Base-by-base conservation (phyloP, 495 filamentous ascomycete species). In the Aspergillus sclerotiicarbonarius region DNA sequence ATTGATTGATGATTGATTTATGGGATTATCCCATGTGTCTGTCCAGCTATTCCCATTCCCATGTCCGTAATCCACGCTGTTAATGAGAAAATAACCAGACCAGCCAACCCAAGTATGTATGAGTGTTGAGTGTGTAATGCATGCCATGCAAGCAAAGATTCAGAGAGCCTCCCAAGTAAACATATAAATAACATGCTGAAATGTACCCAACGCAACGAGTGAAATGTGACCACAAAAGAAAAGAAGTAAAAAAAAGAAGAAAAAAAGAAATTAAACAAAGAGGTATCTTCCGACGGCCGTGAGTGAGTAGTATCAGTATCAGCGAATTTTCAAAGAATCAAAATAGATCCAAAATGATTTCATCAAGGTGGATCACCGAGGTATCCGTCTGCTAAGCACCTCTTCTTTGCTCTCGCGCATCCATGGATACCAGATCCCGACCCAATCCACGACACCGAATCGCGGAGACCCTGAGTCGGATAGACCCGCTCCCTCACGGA, bases 361-460 rank as follows among this genome's bases (percentile, higher is more conserved):
- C n/a, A n/a, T n/a, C n/a, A n/a, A n/a, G 47, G 6, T 16, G 15
- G 13, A 43, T 51, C 48, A 59, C 18, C 30, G 10, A 9, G 49
- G 45, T 12, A 59, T 56, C 37, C 56, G 60, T 62, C 47, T 52
- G 47, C 30, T 45, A 19, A 58, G 46, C 5, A 67, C 63, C 58
- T 62, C 37, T 20, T 64, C 62, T 54, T 60, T 56, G 39, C 63
- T 61, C 59, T 72, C 68, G 1, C 67, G 63, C 74, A 77, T 77
- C 74, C 74, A 77, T 19, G 74, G 74, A 67, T 75, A 77, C 74
- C 74, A 75, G 9, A 71, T 65, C 44, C 69, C 66, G 25, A 64
- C 63, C 70, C 70, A 77, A 51, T 76, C 72, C 7, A 74, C 58
- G n/a, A 76, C 72, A 0, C 71, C 72, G 54, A 70, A 77, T 35